phyloP scores from a whole-genome alignment of 768 basidiomycete species.

The Naganishia vaughanmartiniae region DNA sequence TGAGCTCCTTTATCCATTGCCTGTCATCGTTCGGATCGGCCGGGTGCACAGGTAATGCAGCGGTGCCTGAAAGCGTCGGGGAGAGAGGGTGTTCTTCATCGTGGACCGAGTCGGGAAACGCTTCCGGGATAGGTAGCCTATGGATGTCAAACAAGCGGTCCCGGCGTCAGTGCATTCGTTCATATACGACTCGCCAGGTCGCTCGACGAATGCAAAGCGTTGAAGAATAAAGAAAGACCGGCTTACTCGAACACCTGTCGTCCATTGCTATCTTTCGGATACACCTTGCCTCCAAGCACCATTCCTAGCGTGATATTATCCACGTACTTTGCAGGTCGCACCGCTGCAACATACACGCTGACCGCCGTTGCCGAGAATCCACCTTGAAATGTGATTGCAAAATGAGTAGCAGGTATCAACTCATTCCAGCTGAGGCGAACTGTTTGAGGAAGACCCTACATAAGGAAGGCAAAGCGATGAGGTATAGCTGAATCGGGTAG shows the following conservation, averaged over 20 bases:
- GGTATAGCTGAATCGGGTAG: not conserved
- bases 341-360: slow-evolving; percentile 41
- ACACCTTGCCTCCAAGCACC: slow-evolving; percentile 44
- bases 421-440: slow-evolving; percentile 42
- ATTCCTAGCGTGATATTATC: slow-evolving; percentile 38
- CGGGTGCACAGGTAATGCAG: not conserved
- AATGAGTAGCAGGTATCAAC: slow-evolving; percentile 38
- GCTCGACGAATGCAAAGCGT: not conserved
- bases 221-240: not conserved
- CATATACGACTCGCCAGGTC: not conserved
- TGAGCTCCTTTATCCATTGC: slow-evolving; percentile 42
- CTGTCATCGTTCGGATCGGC: slow-evolving; percentile 17
- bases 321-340: slow-evolving; percentile 11
- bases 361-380: slow-evolving; percentile 45
- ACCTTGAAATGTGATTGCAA: slow-evolving; percentile 51
- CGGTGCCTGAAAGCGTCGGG: not conserved
- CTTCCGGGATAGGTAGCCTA: slow-evolving; percentile 27
- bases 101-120: slow-evolving; percentile 25
- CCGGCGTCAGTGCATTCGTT: too few relatives aligned
- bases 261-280: slow-evolving; percentile 47
- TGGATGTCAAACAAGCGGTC: not conserved
- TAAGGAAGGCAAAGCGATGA: not conserved
- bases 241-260: slow-evolving; percentile 31
- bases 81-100: slow-evolving; percentile 19
- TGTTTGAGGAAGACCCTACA: slow-evolving; percentile 38